These are phyloP conservation scores for Lathyrus aphaca DNA, from an alignment of 306 rosid species.

Conservation along the genomic window DNA sequence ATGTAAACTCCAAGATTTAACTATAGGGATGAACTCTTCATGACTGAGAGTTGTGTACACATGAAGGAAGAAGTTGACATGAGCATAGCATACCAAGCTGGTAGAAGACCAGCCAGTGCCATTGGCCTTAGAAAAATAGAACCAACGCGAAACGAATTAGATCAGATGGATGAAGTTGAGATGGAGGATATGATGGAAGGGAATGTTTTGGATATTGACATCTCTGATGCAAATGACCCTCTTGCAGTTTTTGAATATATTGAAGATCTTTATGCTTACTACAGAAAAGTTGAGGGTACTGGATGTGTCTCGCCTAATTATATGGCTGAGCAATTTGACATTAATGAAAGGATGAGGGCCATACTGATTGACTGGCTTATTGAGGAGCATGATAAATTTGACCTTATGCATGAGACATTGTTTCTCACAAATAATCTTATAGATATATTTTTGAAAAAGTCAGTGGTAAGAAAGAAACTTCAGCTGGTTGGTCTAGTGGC, in stretches of 20 bases:
- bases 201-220: slow-evolving; percentile 71
- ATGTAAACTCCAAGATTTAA: too few relatives aligned
- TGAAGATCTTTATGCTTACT: slow-evolving; percentile 69
- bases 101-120: too few relatives aligned
- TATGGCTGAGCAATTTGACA: slow-evolving; percentile 76
- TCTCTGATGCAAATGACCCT: slow-evolving; percentile 62
- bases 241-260: slow-evolving; percentile 84
- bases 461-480: slow-evolving; percentile 84
- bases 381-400: slow-evolving; percentile 99
- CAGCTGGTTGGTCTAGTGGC: slow-evolving; percentile 97
- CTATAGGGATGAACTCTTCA: too few relatives aligned
- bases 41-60: too few relatives aligned
- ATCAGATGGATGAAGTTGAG: slow-evolving; percentile 93
- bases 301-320: slow-evolving; percentile 72
- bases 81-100: too few relatives aligned
- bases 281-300: slow-evolving; percentile 67
- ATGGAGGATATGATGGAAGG: slow-evolving; percentile 87
- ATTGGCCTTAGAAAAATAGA: too few relatives aligned
- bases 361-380: slow-evolving; percentile 94
- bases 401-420: slow-evolving; percentile 88
- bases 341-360: slow-evolving; percentile 93
- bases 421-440: slow-evolving; percentile 79
- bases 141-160: too few relatives aligned
- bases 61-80: too few relatives aligned
- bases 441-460: slow-evolving; percentile 74